A percentile compares a stretch with the other conserved stretches of the same genome.
Evolutionary conservation across 2,329 filamentous ascomycete species (phyloP).

Genomic region (Hymenoscyphus fructigenus): DNA sequence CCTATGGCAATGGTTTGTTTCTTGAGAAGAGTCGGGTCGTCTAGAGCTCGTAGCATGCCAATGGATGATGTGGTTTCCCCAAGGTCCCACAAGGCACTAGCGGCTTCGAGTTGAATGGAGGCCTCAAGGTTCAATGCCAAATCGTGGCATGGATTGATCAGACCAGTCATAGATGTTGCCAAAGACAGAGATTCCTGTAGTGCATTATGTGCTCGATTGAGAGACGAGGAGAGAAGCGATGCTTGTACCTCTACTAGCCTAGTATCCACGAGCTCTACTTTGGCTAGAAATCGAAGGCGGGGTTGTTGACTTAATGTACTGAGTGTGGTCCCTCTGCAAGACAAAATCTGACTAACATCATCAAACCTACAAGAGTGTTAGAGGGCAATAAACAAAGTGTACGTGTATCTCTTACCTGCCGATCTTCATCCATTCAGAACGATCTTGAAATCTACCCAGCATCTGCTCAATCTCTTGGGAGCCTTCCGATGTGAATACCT

Average conservation of each 20-base stretch:
- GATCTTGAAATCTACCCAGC: constrained; percentile 61
- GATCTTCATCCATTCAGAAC: constrained; percentile 77
- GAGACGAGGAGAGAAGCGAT: constrained; percentile 71
- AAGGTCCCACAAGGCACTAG: constrained; percentile 90
- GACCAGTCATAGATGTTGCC: constrained; percentile 76
- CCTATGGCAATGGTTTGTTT: constrained; percentile 72
- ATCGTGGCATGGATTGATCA: constrained; percentile 67
- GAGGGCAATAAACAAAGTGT: constrained; percentile 5
- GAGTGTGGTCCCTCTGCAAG: constrained; percentile 78
- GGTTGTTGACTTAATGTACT: constrained; percentile 72
- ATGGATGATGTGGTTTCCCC: constrained; percentile 89
- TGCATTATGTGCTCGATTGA: constrained; percentile 77
- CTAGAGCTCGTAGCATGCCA: constrained; percentile 76
- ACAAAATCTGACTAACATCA: constrained; percentile 77
- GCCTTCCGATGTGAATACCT: constrained; percentile 64
- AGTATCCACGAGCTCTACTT: constrained; percentile 61
- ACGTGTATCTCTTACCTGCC: constrained; percentile 63
- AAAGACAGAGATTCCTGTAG: constrained; percentile 85
- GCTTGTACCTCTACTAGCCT: constrained; percentile 72
- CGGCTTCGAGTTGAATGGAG: constrained; percentile 76
- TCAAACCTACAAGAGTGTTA: constrained; percentile 56
- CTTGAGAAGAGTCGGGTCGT: constrained; percentile 58
- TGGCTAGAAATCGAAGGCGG: constrained; percentile 59
- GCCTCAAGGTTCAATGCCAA: constrained; percentile 77
- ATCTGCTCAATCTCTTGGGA: constrained; percentile 59